These are phyloP conservation scores for Chlamydomonas schloesseri DNA, from an alignment of 139 green algal species.

Conservation along the genomic window DNA sequence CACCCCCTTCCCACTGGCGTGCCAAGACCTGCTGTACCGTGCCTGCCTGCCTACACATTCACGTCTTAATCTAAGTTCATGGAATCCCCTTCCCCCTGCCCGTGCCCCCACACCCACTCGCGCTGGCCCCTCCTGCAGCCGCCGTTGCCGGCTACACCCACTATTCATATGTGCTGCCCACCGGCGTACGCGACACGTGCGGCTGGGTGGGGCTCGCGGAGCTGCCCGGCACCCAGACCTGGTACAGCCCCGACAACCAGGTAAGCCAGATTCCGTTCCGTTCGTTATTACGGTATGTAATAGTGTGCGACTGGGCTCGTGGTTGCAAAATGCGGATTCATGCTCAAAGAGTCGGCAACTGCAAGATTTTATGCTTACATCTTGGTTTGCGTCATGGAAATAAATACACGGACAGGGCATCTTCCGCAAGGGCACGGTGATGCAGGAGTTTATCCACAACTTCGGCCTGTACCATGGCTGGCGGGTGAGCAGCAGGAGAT, in stretches of 20 bases:
- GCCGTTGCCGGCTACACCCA: neutral
- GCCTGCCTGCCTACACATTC: neutral
- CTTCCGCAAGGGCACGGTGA: slow-evolving; percentile 6
- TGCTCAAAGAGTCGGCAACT: too few species aligned
- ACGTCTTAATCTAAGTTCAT: too few species aligned
- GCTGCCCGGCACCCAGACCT: slow-evolving; percentile 6
- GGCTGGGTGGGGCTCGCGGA: slow-evolving; percentile 22
- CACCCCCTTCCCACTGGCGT: too few species aligned
- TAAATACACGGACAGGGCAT: too few species aligned
- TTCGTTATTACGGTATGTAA: neutral
- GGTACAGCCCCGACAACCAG: neutral
- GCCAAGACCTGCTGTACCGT: too few species aligned
- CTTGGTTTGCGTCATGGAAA: too few species aligned
- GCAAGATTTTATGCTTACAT: too few species aligned
- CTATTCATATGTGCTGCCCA: slow-evolving; percentile 10
- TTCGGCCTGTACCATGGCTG: slow-evolving; percentile 33
- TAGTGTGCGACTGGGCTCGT: too few species aligned
- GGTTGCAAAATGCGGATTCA: too few species aligned
- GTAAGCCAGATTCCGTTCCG: neutral
- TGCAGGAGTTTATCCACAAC: slow-evolving; percentile 26
- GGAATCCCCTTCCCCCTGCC: neutral
- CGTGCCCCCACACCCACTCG: neutral
- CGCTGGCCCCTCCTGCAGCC: too few species aligned
- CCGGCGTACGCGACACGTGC: neutral
- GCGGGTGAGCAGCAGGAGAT: neutral